Evolutionary conservation across 2,329 filamentous ascomycete genomes (phyloP), one percentile per base, ranked within the genome.

Genomic region (Teratosphaeria nubilosa): DNA sequence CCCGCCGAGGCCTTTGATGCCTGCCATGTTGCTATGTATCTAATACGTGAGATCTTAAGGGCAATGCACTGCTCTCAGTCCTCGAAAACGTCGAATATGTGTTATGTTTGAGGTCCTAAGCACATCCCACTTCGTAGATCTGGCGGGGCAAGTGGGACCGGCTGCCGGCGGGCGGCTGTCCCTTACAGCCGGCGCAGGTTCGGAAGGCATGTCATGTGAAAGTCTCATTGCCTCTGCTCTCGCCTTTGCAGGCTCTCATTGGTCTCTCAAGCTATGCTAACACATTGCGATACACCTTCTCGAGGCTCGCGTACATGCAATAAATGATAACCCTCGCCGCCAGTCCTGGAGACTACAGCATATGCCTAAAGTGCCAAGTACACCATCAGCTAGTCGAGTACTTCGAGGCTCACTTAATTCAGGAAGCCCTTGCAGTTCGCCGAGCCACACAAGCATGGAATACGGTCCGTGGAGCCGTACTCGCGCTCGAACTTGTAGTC

Each of bases 401-500:
- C 2, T 3, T 2, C 16, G 10, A 48, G 41, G 2, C 41, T 20
- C 41, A 5, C 16, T 22, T 81, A 99, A 77, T 99, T 99, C 76
- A 99, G 89, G 79, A 97, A 99, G 63, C 94, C 94, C 80, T 99
- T 99, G 80, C 94, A 99, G 53, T 90, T 91, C 31, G 91, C 85
- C 51, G 92, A 96, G 60, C 94, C 94, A 74, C 94, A 99, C 55
- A 99, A 85, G 78, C 94, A 99, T 55, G 94, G 94, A 68, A 99
- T 96, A 63, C 94, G 90, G 74, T 99, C 94, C 63, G 91, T 84
- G 66, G 90, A 95, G 69, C 91, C 91, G 69, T 95, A 90, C 76
- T 99, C 94, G 68, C 94, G 88, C 78, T 99, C 94, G 74, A 99
- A 99, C 75, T 99, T 99, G 82, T 99, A 99, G 78, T 99, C 94